A percentile compares a stretch with the other conserved stretches of the same genome.
Evolutionary conservation across 257 asterid genomes (phyloP).

Genomic region (Dorcoceras hygrometricum): DNA sequence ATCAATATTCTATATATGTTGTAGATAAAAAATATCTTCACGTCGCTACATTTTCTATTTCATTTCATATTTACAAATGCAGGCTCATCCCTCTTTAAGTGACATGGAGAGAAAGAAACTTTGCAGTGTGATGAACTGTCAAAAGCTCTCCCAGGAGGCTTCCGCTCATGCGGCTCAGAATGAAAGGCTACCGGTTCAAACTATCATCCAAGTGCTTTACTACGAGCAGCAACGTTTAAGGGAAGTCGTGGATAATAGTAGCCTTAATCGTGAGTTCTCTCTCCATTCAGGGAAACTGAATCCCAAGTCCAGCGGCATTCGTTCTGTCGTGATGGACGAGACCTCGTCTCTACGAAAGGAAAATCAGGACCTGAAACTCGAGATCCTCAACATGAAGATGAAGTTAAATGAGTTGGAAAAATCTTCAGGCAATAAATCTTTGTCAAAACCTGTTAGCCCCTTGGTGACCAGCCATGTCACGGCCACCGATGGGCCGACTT

Average conservation of each 20-base stretch:
- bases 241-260: conserved; percentile 51
- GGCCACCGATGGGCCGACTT: conserved; percentile 41
- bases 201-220: conserved; percentile 82
- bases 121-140: conserved; percentile 88
- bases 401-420: conserved; percentile 40
- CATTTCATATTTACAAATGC: conserved; percentile 6
- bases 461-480: conserved; percentile 29
- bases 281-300: conserved; percentile 28
- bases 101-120: conserved; percentile 80
- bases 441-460: conserved; percentile 31
- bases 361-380: conserved; percentile 55
- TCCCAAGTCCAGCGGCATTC: conserved; percentile 31
- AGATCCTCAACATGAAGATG: conserved; percentile 39
- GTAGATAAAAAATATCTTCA: neutral
- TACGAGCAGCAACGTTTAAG: conserved; percentile 83
- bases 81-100: conserved; percentile 84
- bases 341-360: conserved; percentile 35
- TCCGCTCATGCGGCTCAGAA: conserved; percentile 91
- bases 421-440: conserved; percentile 25
- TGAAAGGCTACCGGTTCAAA: conserved; percentile 80
- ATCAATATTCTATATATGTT: neutral
- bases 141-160: conserved; percentile 82
- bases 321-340: conserved; percentile 28
- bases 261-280: conserved; percentile 34
- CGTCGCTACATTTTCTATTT: neutral